Base-by-base conservation (phyloP, 2,329 filamentous ascomycete species). In the Intubia oerlemansii region DNA sequence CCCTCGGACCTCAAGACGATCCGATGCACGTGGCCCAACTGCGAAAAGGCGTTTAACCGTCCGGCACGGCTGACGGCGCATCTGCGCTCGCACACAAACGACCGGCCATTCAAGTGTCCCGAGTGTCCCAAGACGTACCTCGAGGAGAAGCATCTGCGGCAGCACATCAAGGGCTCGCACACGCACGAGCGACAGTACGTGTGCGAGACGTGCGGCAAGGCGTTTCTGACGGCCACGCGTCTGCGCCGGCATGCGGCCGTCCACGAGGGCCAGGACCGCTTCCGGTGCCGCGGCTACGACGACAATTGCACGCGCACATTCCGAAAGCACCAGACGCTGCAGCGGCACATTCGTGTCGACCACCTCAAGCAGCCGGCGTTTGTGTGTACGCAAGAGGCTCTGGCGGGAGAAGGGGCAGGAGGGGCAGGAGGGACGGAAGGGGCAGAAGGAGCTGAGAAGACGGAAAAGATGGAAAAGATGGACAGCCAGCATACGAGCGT, bases 161-260 rank as follows among this genome's bases (percentile, higher is more conserved):
- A 82, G 38, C 85, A 95, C 46, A 52, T 90, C 43, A 82, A 84
- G 45, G 77, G 76, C 31, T 72, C 74, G 9, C 85, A 93, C 46
- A 74, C 66, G 7, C 57, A 68, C 31, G 62, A 80, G 38, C 63
- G 74, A 33, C 63, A 69, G 26, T 74, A 81, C 46, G 48, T 62
- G 16, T 93, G 84, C 51, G 55, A 62, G n/a, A 68, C 68, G 41
- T 93, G 85, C 44, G 68, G 59, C 28, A 88, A 85, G 55, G 69
- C 63, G 19, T 93, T 93, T 44, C 63, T 79, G 28, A 91, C 79
- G 0, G 71, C 72, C 3, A 81, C 78, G 8, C 62, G 79, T 25
- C 61, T 93, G 12, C 66, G 74, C 34, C 63, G 79, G 21, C 84
- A 93, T 45, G 57, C 73, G 28, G 65, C 70, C n/a, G 69, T 77